These are phyloP conservation scores for Rhynchospora breviuscula DNA, from an alignment of 176 grass and related monocot species.

Conservation along the genomic window DNA sequence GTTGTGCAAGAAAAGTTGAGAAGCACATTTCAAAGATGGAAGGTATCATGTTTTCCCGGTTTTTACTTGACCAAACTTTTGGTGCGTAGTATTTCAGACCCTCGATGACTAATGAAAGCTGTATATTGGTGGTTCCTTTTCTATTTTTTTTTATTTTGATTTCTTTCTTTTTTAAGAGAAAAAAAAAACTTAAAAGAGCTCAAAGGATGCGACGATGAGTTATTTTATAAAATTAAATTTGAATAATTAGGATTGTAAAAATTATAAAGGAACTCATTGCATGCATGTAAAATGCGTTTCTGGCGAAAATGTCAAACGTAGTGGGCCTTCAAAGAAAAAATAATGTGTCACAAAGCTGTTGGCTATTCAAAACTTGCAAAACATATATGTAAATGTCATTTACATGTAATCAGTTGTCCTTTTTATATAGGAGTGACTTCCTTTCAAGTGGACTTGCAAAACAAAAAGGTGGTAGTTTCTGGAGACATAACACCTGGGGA, in stretches of 20 bases:
- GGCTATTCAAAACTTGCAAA: not conserved
- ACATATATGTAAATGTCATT: not conserved
- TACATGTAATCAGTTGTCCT: not conserved
- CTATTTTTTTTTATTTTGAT: not conserved
- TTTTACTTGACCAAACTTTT: not conserved
- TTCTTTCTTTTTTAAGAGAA: not conserved
- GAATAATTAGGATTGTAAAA: not conserved
- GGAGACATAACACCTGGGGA: conserved; percentile 55
- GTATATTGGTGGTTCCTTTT: not conserved
- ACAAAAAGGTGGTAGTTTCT: conserved; percentile 65
- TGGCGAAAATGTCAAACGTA: not conserved
- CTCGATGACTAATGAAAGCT: not conserved
- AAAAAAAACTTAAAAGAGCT: not conserved
- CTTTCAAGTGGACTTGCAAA: conserved; percentile 60
- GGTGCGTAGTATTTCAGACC: not conserved
- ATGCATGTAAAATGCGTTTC: not conserved
- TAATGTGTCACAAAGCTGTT: not conserved
- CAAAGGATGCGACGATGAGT: not conserved
- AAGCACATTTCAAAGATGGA: conserved; percentile 87
- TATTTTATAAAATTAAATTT: not conserved
- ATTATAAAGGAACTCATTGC: not conserved
- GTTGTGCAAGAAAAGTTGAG: conserved; percentile 82
- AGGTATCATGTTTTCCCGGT: conserved; percentile 28
- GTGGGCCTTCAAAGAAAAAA: not conserved
- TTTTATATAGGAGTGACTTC: conserved; percentile 58